Conservation (phyloP, 352 stramenopile genomes). For the Globisporangium polare region DNA sequence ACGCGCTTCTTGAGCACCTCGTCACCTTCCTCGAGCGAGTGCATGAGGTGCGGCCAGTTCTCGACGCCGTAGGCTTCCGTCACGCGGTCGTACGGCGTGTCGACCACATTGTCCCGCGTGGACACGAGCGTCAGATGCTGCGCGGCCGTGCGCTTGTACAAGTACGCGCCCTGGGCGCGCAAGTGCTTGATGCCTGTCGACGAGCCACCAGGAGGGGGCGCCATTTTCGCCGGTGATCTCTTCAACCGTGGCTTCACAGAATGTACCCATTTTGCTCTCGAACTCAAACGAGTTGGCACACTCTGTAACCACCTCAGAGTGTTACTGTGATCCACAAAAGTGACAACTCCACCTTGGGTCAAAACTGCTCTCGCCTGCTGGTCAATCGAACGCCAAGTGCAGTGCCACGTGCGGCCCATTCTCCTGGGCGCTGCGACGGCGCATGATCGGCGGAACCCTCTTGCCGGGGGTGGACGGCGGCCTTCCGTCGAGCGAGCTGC, state of each 20-base stretch:
- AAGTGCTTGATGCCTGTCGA: constrained; percentile 46
- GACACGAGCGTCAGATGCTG: constrained; percentile 61
- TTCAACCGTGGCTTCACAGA: neutral
- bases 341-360: neutral
- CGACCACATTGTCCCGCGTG: constrained; percentile 42
- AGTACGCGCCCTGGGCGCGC: constrained; percentile 42
- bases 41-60: constrained; percentile 67
- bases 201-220: neutral
- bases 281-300: constrained; percentile 1
- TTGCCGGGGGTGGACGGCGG: constrained; percentile 2
- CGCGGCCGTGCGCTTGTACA: constrained; percentile 59
- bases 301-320: constrained; percentile 4
- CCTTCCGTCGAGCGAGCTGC: neutral
- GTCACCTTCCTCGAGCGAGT: constrained; percentile 54
- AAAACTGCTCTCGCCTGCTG: neutral
- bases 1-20: constrained; percentile 43
- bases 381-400: neutral
- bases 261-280: neutral
- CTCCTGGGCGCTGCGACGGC: constrained; percentile 2
- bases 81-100: constrained; percentile 57
- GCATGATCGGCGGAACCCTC: constrained; percentile 4
- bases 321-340: constrained; percentile 4
- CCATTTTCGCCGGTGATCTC: neutral
- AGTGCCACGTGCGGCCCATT: neutral
- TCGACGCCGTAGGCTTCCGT: constrained; percentile 62